These are phyloP conservation scores for Phoma sp. DNA, from an alignment of 2,329 filamentous ascomycete species.

Conservation along the genomic window DNA sequence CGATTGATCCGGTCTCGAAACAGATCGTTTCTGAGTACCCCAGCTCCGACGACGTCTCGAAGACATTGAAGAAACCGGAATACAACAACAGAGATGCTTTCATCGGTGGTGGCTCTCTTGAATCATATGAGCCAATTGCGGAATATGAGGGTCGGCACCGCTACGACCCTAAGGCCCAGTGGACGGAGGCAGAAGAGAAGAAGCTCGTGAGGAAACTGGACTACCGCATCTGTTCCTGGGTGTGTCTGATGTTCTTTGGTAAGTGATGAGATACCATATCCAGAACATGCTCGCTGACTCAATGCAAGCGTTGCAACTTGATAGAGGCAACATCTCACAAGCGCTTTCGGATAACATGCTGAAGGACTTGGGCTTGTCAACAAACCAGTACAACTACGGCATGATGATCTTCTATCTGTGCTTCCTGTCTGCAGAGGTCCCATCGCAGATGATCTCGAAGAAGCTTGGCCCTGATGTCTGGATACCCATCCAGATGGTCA, in stretches of 20 bases:
- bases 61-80: neutral
- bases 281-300: neutral
- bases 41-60: neutral
- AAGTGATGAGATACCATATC: neutral
- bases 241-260: neutral
- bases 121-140: neutral
- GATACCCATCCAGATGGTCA: neutral
- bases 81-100: neutral
- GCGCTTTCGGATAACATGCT: neutral
- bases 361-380: neutral
- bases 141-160: neutral
- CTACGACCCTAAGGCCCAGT: neutral
- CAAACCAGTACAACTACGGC: neutral
- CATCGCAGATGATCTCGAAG: neutral
- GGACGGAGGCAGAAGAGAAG: neutral
- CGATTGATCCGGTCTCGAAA: neutral
- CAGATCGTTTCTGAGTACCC: neutral
- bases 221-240: neutral
- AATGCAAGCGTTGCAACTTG: neutral
- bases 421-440: neutral
- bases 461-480: neutral
- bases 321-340: neutral
- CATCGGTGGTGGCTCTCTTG: neutral
- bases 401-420: neutral
- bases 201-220: neutral